Evolutionary conservation across 2,329 filamentous ascomycete genomes (phyloP).

Genomic region (Verruconis gallopava): DNA sequence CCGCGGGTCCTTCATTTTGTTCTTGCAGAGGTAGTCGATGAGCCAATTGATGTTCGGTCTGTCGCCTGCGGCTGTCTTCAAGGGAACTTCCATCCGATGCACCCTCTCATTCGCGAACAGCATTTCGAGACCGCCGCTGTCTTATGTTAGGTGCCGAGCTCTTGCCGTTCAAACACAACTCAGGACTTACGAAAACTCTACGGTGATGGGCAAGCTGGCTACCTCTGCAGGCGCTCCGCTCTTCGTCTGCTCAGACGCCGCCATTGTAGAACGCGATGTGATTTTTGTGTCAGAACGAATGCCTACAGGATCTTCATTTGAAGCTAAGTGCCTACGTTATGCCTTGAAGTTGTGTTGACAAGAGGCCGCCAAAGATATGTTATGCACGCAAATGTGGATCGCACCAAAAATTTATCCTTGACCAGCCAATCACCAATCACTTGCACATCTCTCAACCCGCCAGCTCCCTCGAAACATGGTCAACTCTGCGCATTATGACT

Average conservation of each 20-base stretch:
- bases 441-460: background rate
- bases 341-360: no score
- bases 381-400: background rate
- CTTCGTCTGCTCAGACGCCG: background rate
- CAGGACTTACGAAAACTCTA: conserved; percentile 57
- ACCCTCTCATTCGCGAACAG: conserved; percentile 76
- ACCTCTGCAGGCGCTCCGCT: conserved; percentile 12
- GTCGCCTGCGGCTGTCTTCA: conserved; percentile 43
- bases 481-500: background rate
- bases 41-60: conserved; percentile 61
- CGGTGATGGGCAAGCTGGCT: conserved; percentile 37
- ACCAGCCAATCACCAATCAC: background rate
- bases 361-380: background rate
- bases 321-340: no score
- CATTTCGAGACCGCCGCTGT: conserved; percentile 83
- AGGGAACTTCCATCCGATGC: conserved; percentile 57
- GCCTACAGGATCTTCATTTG: no score
- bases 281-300: no score
- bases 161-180: conserved; percentile 15
- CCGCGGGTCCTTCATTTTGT: conserved; percentile 72
- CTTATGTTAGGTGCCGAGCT: conserved; percentile 11
- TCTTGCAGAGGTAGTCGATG: conserved; percentile 63
- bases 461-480: background rate
- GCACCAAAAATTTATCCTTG: conserved; percentile 1
- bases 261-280: no score